Evolutionary conservation across 352 stramenopile species (phyloP), one percentile per base, ranked within the genome.

Genomic region (Pythium biforme): DNA sequence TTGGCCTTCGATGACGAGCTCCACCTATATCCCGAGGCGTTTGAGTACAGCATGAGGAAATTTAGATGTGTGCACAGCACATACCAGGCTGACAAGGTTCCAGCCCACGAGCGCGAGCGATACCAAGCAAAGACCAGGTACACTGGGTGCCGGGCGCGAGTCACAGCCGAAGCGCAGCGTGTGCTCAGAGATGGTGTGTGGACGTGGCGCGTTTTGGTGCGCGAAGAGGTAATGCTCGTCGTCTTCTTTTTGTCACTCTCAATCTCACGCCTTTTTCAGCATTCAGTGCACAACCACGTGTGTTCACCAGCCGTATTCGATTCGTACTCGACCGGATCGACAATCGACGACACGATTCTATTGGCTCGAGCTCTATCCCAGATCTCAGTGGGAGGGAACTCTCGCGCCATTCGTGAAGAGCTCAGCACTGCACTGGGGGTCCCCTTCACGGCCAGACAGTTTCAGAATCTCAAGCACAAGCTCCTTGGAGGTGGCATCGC

Each of bases 391-490:
- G 37, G 37, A n/a, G 37, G 37, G 17, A 17, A 43, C 2, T 43
- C 37, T 12, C 37, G 37, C 8, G 37, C 12, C 37, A 43, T 43
- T 43, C 37, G 37, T 20, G 37, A 43, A 19, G 37, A 43, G 15
- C 8, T 43, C 37, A n/a, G 8, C 37, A 14, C 37, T 20, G 14
- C 11, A 6, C 37, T 43, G 3, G 14, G 37, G 12, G 14, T 20
- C 14, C 37, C 37, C 6, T 43, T n/a, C 37, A 7, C 37, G 1
- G 14, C 9, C 1, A 43, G 6, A 1, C 37, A 43, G 17, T 43
- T 20, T n/a, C 37, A 43, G 12, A 63, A 63, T 31, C 31, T 63
- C 0, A 63, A 50, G 11, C 43, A 23, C 15, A 20, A 54, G 10
- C 43, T 19, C 11, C 33, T 63, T 19, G 55, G 43, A 20, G 55